Conservation (phyloP, 345 rosid species). For the Xanthoceras sorbifolium region DNA sequence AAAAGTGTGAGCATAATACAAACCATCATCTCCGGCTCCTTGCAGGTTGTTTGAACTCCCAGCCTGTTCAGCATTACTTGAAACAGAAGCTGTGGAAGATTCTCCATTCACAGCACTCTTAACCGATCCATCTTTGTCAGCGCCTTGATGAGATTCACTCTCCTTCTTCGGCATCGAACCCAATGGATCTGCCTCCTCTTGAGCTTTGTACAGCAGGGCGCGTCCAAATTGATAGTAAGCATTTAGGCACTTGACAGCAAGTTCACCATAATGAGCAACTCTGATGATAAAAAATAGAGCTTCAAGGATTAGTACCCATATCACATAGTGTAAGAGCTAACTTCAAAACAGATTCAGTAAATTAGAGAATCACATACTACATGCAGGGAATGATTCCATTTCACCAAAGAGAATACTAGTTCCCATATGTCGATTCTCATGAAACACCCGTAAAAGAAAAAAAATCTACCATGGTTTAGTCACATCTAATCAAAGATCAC, state of each 20-base stretch:
- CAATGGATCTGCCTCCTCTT: slow-evolving; percentile 90
- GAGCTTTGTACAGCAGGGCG: slow-evolving; percentile 81
- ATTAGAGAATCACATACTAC: background rate
- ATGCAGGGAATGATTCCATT: background rate
- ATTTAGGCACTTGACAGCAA: slow-evolving; percentile 61
- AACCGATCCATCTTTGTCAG: slow-evolving; percentile 47
- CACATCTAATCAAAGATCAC: background rate
- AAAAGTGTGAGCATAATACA: slow-evolving; percentile 17
- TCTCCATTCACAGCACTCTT: slow-evolving; percentile 47
- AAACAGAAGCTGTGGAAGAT: slow-evolving; percentile 51
- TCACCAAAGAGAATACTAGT: background rate
- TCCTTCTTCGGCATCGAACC: slow-evolving; percentile 75
- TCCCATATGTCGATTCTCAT: background rate
- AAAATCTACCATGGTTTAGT: background rate
- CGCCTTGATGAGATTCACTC: slow-evolving; percentile 36
- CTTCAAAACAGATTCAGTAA: background rate
- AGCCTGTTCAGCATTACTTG: slow-evolving; percentile 47
- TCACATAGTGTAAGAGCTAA: background rate
- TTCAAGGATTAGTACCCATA: background rate
- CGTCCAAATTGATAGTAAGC: slow-evolving; percentile 84
- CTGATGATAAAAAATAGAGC: slow-evolving; percentile 27
- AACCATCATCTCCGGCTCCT: slow-evolving; percentile 47
- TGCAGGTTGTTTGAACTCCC: slow-evolving; percentile 53
- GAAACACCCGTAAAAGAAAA: background rate
- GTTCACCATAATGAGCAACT: slow-evolving; percentile 78